Evolutionary conservation across 371 early-diverging fungal genomes (phyloP).

Genomic region (Coemansia sp.): DNA sequence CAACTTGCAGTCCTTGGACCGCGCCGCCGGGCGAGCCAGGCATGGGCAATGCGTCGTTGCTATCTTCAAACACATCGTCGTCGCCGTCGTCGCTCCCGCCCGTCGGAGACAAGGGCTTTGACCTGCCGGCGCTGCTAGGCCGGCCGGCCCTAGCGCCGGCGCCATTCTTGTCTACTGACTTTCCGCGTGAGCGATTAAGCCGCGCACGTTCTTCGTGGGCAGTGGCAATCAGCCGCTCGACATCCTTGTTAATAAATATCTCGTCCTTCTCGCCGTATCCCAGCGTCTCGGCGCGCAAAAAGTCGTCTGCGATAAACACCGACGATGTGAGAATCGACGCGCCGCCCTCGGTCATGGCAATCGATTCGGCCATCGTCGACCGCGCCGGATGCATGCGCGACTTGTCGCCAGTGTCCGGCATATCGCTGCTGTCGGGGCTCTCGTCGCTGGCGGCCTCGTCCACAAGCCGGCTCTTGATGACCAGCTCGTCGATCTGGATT

Average conservation of each 20-base stretch:
- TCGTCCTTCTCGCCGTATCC: constrained; percentile 48
- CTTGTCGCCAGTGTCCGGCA: constrained; percentile 8
- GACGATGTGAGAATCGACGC: constrained; percentile 78
- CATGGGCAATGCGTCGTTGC: constrained; percentile 20
- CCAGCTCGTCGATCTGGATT: constrained; percentile 72
- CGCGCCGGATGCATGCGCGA: constrained; percentile 9
- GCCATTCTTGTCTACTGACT: neutral
- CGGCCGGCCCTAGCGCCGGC: neutral
- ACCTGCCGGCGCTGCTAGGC: no score
- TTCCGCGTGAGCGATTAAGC: constrained; percentile 25
- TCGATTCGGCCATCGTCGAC: constrained; percentile 41
- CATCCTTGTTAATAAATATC: constrained; percentile 46
- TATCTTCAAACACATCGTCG: constrained; percentile 20
- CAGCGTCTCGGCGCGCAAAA: constrained; percentile 65
- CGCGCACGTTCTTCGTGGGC: constrained; percentile 45
- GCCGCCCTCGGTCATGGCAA: constrained; percentile 57
- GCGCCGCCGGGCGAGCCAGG: constrained; percentile 40
- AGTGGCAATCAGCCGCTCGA: constrained; percentile 47
- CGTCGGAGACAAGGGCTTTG: neutral
- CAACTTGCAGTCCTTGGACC: constrained; percentile 45
- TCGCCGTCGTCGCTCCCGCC: constrained; percentile 1
- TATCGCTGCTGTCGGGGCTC: constrained; percentile 9
- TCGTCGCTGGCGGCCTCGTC: constrained; percentile 14
- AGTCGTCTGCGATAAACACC: constrained; percentile 83
- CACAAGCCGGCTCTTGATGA: constrained; percentile 54